phyloP scores from a whole-genome alignment of 2,329 filamentous ascomycete species.

The Metarhizium sp. region DNA sequence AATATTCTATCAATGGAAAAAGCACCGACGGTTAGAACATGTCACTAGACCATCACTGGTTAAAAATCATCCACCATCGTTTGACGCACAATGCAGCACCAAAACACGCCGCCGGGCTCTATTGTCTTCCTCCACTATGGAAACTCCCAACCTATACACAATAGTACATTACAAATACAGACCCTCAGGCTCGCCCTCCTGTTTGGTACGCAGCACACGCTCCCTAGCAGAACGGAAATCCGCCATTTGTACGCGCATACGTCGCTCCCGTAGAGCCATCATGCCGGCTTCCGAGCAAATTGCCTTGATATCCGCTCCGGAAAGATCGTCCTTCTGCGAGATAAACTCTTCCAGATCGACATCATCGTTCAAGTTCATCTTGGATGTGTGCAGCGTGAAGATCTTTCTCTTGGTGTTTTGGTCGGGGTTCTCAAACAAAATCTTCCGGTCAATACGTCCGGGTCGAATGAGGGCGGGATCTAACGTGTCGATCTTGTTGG shows the following conservation, averaged over 20 bases:
- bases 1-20: too few relatives aligned
- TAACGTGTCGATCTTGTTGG: constrained; percentile 98
- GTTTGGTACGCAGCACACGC: constrained; percentile 95
- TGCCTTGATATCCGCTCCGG: constrained; percentile 95
- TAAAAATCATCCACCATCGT: background rate
- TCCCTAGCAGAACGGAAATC: constrained; percentile 92
- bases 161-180: constrained; percentile 74
- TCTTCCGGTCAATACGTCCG: constrained; percentile 97
- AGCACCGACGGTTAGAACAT: too few relatives aligned
- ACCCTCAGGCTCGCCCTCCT: constrained; percentile 94
- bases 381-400: constrained; percentile 93
- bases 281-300: constrained; percentile 97
- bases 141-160: constrained; percentile 1
- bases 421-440: constrained; percentile 59
- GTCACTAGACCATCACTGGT: background rate
- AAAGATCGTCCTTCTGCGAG: constrained; percentile 94
- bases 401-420: constrained; percentile 97
- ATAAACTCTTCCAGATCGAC: constrained; percentile 99
- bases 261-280: constrained; percentile 84
- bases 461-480: constrained; percentile 94
- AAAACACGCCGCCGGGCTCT: background rate
- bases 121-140: background rate
- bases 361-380: constrained; percentile 94
- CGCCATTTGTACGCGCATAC: constrained; percentile 98
- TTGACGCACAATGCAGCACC: background rate